A percentile compares a stretch with the other conserved stretches of the same genome.
phyloP scores from a whole-genome alignment of 2,329 filamentous ascomycete genomes.

The Mycosphaerella sp. region DNA sequence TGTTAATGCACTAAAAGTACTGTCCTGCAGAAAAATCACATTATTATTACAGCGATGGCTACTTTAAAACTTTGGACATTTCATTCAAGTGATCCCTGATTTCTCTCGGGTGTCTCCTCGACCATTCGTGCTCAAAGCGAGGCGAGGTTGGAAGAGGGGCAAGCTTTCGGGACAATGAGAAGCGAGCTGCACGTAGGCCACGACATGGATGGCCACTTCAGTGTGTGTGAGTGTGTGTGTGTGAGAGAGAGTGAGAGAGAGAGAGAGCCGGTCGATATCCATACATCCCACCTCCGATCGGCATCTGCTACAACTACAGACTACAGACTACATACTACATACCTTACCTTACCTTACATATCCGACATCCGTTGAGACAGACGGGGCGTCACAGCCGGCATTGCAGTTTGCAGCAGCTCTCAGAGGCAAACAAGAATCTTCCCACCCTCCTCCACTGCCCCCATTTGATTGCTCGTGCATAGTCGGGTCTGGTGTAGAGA shows the following conservation, averaged over 20 bases:
- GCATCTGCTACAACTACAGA: background rate
- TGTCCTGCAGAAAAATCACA: too few species aligned
- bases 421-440: background rate
- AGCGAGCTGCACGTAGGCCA: conserved; percentile 10
- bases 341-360: background rate
- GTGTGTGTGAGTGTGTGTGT: too few species aligned
- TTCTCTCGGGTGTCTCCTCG: too few species aligned
- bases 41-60: too few species aligned
- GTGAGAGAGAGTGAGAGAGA: background rate
- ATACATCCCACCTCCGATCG: background rate
- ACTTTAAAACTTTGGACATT: too few species aligned
- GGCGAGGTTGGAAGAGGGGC: background rate
- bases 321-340: too few species aligned
- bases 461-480: background rate
- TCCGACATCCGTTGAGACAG: background rate
- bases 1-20: too few species aligned
- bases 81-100: too few species aligned
- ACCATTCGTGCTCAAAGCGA: conserved; percentile 2
- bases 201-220: background rate
- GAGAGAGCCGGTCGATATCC: background rate
- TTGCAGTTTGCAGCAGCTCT: background rate
- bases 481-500: too few species aligned
- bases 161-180: conserved; percentile 9
- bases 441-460: background rate
- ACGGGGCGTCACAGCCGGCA: background rate